Evolutionary conservation across 352 stramenopile genomes (phyloP).

Genomic region (Pythium aristosporum): DNA sequence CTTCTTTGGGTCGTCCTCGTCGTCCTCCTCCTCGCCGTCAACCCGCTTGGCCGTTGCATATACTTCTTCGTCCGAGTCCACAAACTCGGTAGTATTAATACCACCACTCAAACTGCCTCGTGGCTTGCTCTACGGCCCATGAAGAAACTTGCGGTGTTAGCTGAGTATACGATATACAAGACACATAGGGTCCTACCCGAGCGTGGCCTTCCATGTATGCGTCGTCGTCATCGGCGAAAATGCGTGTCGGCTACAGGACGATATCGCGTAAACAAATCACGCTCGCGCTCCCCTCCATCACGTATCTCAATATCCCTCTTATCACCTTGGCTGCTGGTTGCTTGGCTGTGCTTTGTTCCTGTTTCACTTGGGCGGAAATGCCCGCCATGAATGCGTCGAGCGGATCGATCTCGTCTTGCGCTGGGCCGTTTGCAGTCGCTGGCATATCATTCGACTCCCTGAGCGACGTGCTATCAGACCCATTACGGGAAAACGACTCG

Average conservation of each 20-base stretch:
- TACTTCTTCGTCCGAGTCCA: slow-evolving; percentile 78
- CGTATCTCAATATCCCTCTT: background rate
- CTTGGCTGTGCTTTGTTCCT: slow-evolving; percentile 33
- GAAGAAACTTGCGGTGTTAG: background rate
- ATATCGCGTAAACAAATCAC: background rate
- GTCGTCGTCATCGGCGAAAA: slow-evolving; percentile 33
- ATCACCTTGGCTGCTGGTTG: slow-evolving; percentile 32
- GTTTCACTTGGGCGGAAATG: slow-evolving; percentile 74
- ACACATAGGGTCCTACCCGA: slow-evolving; percentile 21
- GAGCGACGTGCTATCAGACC: background rate
- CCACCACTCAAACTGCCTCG: background rate
- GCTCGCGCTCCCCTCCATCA: background rate
- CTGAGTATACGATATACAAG: no score
- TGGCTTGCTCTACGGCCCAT: background rate
- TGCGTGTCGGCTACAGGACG: slow-evolving; percentile 17
- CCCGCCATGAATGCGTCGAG: slow-evolving; percentile 84
- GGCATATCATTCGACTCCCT: slow-evolving; percentile 5
- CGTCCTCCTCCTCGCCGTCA: slow-evolving; percentile 32
- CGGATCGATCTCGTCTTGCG: slow-evolving; percentile 64
- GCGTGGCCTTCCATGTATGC: slow-evolving; percentile 31
- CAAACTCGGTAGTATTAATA: slow-evolving; percentile 8
- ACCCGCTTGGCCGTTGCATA: slow-evolving; percentile 59
- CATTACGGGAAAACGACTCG: slow-evolving; percentile 8
- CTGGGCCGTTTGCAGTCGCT: background rate
- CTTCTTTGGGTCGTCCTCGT: slow-evolving; percentile 30